These are phyloP conservation scores for Rhizophora apiculata DNA, from an alignment of 345 rosid genomes.

Conservation along the genomic window DNA sequence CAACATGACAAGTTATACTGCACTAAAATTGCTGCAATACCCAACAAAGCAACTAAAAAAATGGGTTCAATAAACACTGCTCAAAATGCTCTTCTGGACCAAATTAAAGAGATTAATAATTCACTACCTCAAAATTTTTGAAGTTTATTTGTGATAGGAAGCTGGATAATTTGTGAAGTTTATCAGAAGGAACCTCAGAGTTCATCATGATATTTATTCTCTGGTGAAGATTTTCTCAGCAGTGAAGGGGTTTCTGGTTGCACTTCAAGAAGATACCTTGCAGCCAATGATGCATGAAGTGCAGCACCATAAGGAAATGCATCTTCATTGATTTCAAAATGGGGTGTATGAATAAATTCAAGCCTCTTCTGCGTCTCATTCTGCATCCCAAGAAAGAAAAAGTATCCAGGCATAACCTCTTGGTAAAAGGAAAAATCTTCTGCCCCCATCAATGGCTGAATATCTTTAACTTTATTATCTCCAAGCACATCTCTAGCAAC, in stretches of 20 bases:
- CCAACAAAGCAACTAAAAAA: background rate
- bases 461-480: constrained; percentile 37
- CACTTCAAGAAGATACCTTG: constrained; percentile 49
- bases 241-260: constrained; percentile 25
- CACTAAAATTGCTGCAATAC: too few species aligned
- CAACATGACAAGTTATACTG: too few species aligned
- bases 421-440: constrained; percentile 91
- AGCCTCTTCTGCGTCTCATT: constrained; percentile 36
- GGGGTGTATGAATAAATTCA: constrained; percentile 50
- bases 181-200: constrained; percentile 30
- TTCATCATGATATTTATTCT: constrained; percentile 49
- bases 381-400: constrained; percentile 66
- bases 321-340: constrained; percentile 64
- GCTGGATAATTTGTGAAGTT: background rate
- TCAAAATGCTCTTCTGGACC: background rate
- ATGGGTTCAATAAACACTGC: background rate
- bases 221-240: background rate
- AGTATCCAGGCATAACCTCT: constrained; percentile 69
- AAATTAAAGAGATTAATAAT: background rate
- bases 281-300: constrained; percentile 79
- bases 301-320: constrained; percentile 84
- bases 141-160: background rate
- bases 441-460: constrained; percentile 79
- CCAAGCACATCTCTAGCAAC: constrained; percentile 72
- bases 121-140: background rate